Evolutionary conservation across 2,329 filamentous ascomycete species (phyloP).

Genomic region (Exophiala alcalophila): DNA sequence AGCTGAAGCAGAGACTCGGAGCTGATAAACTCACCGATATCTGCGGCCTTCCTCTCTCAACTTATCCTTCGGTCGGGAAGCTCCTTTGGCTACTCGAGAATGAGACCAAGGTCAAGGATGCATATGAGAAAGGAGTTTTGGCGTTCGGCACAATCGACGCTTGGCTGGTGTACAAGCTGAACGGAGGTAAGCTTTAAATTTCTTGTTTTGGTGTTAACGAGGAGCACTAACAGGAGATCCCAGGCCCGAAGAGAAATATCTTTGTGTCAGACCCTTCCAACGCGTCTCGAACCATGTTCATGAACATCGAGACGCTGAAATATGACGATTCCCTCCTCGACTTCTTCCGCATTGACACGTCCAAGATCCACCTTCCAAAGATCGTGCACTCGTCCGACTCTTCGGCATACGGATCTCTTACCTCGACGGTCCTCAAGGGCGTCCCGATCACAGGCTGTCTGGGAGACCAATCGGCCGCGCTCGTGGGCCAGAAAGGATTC

Average conservation of each 20-base stretch:
- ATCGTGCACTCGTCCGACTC: conserved; percentile 78
- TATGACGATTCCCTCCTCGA: conserved; percentile 74
- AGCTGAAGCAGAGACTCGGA: conserved; percentile 65
- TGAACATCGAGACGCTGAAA: conserved; percentile 76
- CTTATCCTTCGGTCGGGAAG: conserved; percentile 83
- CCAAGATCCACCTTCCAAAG: conserved; percentile 70
- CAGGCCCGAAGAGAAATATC: conserved; percentile 59
- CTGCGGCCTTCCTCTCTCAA: conserved; percentile 80
- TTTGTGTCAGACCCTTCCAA: conserved; percentile 86
- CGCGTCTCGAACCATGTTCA: conserved; percentile 88
- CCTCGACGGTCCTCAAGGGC: conserved; percentile 63
- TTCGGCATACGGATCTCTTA: conserved; percentile 67
- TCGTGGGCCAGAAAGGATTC: conserved; percentile 84
- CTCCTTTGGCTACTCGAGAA: conserved; percentile 78
- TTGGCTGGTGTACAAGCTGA: conserved; percentile 79
- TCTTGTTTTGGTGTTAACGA: too few relatives aligned
- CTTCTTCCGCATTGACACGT: conserved; percentile 73
- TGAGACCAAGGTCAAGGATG: conserved; percentile 65
- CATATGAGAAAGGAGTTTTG: conserved; percentile 72
- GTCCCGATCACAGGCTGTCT: conserved; percentile 74
- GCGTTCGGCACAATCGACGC: conserved; percentile 85
- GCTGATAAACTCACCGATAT: conserved; percentile 66
- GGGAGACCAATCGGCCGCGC: conserved; percentile 82
- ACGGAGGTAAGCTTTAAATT: too few relatives aligned
- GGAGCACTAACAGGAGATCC: too few relatives aligned